Evolutionary conservation across 352 stramenopile species (phyloP), one percentile per base, ranked within the genome.

Genomic region (Thalassiosira ordinaria): DNA sequence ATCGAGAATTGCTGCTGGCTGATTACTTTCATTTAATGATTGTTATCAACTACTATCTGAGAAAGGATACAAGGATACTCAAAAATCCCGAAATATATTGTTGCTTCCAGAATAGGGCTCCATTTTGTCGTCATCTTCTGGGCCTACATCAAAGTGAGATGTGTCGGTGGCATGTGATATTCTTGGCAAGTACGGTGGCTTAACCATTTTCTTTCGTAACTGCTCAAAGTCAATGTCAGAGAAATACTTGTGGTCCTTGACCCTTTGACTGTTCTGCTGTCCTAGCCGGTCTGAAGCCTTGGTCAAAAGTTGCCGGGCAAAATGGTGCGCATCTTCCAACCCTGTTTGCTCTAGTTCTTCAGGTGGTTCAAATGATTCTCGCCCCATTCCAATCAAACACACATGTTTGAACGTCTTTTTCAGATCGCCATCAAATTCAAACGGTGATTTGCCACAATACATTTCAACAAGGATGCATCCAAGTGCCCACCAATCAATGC

Each of bases 401-500:
- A 87, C 79, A n/a, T 74, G 52, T 74, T 78, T 79, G 47, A 87
- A 84, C 18, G 69, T 87, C 74, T 70, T 87, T 61, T 87, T 80
- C 7, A 87, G 53, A 57, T 84, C 73, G 29, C 78, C 79, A 73
- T 81, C 73, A 56, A 87, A 87, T 51, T 84, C 79, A 77, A 87
- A 86, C 13, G 79, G 79, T 27, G 72, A 71, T 49, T 27, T 61
- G 18, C 67, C 79, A 52, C n/a, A 73, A 70, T 84, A 84, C 79
- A 89, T 83, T 71, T 89, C 82, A 47, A 84, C 65, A 18, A 86
- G 20, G 13, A 86, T 80, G 62, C 78, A 83, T 37, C 82, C 82
- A 37, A 89, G 67, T 63, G 82, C 77, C 82, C 82, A 89, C 37
- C 69, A 77, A 59, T 89, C 82, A 52, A 86, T 66, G 27, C 72